Conservation (phyloP, 2,329 filamentous ascomycete species). For the Penicillium aurantiogriseum region DNA sequence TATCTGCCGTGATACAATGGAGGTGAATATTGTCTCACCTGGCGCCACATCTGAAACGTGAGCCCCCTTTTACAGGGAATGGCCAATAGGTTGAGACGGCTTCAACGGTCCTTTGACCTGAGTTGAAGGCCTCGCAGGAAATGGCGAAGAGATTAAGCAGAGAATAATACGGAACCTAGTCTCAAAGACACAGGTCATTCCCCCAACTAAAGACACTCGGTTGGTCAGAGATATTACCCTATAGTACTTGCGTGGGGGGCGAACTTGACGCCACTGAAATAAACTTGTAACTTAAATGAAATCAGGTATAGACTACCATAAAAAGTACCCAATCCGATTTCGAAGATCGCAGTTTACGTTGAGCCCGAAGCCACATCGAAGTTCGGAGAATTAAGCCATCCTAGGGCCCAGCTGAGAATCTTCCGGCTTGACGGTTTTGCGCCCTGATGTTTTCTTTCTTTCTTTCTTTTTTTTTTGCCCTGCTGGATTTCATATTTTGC, state of each 20-base stretch:
- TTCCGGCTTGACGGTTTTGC: not conserved
- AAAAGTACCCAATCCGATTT: not conserved
- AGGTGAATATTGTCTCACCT: conserved; percentile 4
- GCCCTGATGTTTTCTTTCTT: not conserved
- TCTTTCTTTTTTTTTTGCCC: not conserved
- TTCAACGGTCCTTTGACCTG: not conserved
- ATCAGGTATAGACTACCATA: not conserved
- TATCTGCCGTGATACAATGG: conserved; percentile 1
- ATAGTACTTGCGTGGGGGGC: not conserved
- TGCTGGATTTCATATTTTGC: not conserved
- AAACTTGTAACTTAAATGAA: not conserved
- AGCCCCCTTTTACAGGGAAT: not conserved
- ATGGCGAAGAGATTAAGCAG: not conserved
- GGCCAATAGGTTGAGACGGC: not conserved
- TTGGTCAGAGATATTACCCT: not conserved
- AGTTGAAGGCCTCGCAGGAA: not conserved
- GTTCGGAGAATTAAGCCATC: not conserved
- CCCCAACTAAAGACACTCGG: not conserved
- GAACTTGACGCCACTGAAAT: not conserved
- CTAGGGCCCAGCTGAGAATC: not conserved
- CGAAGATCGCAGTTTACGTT: not conserved
- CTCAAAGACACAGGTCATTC: not conserved
- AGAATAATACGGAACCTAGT: not conserved
- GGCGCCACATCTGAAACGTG: not conserved
- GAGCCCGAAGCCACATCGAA: not conserved